Evolutionary conservation across 768 basidiomycete species (phyloP).

Genomic region (Coprinopsis marcescibilis): DNA sequence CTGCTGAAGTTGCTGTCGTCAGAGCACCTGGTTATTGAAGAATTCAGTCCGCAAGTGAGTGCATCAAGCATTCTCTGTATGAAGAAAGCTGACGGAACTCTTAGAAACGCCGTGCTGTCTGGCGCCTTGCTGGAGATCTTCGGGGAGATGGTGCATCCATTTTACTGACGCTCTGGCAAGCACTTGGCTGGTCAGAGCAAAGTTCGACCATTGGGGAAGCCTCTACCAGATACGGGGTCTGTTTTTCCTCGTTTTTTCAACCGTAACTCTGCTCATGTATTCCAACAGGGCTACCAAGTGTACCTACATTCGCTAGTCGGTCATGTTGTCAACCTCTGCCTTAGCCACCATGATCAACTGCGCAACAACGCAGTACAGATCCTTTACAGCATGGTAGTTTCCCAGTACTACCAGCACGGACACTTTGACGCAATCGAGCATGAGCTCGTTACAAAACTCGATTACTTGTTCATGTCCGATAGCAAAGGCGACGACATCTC

Average conservation of each 20-base stretch:
- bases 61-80: background rate
- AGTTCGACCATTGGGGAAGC: constrained; percentile 41
- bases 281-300: constrained; percentile 73
- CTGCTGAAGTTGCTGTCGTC: constrained; percentile 82
- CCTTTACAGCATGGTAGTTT: constrained; percentile 92
- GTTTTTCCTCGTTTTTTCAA: constrained; percentile 19
- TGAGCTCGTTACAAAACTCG: constrained; percentile 86
- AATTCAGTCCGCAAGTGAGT: constrained; percentile 85
- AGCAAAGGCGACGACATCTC: constrained; percentile 89
- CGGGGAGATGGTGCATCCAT: constrained; percentile 86
- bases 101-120: constrained; percentile 91
- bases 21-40: constrained; percentile 89
- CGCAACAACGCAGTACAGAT: constrained; percentile 89
- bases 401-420: constrained; percentile 79
- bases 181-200: constrained; percentile 72
- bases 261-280: constrained; percentile 9
- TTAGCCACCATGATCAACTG: constrained; percentile 92
- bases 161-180: constrained; percentile 77
- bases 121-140: constrained; percentile 94
- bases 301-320: constrained; percentile 81
- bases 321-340: constrained; percentile 83
- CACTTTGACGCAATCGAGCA: constrained; percentile 89
- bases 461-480: constrained; percentile 89
- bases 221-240: constrained; percentile 64
- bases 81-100: background rate